phyloP scores from a whole-genome alignment of 2,329 filamentous ascomycete genomes.

The Purpureocillium lavendulum region DNA sequence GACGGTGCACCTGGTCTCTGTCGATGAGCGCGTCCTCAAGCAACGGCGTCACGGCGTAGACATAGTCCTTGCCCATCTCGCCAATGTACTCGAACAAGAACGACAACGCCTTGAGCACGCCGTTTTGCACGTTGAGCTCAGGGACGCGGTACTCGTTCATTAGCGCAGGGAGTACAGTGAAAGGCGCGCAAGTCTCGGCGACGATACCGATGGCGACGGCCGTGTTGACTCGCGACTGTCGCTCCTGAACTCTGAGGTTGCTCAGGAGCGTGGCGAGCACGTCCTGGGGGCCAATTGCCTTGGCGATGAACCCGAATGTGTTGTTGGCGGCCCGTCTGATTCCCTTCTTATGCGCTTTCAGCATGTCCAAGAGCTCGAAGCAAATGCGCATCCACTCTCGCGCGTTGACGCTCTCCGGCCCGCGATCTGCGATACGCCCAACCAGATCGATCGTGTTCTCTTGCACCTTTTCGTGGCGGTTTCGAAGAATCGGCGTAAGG shows the following conservation, averaged over 20 bases:
- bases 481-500: slow-evolving; percentile 94
- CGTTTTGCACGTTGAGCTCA: slow-evolving; percentile 97
- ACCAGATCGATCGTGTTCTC: slow-evolving; percentile 98
- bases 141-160: slow-evolving; percentile 99
- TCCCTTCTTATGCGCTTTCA: slow-evolving; percentile 99
- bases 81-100: slow-evolving; percentile 99
- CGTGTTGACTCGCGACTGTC: slow-evolving; percentile 96
- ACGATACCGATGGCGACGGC: slow-evolving; percentile 98
- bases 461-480: slow-evolving; percentile 97
- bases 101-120: slow-evolving; percentile 90
- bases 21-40: slow-evolving; percentile 97
- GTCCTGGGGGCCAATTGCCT: slow-evolving; percentile 96
- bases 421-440: slow-evolving; percentile 93
- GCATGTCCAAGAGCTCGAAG: slow-evolving; percentile 97
- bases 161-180: slow-evolving; percentile 93
- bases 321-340: slow-evolving; percentile 98
- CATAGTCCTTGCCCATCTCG: slow-evolving; percentile 99
- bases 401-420: slow-evolving; percentile 91
- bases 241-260: slow-evolving; percentile 93
- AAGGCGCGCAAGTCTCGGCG: slow-evolving; percentile 94
- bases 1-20: slow-evolving; percentile 93
- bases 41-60: slow-evolving; percentile 92
- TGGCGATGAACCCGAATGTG: slow-evolving; percentile 98
- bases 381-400: slow-evolving; percentile 99
- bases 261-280: slow-evolving; percentile 92